Evolutionary conservation across 352 stramenopile species (phyloP).

Genomic region (Globisporangium mamillatum): DNA sequence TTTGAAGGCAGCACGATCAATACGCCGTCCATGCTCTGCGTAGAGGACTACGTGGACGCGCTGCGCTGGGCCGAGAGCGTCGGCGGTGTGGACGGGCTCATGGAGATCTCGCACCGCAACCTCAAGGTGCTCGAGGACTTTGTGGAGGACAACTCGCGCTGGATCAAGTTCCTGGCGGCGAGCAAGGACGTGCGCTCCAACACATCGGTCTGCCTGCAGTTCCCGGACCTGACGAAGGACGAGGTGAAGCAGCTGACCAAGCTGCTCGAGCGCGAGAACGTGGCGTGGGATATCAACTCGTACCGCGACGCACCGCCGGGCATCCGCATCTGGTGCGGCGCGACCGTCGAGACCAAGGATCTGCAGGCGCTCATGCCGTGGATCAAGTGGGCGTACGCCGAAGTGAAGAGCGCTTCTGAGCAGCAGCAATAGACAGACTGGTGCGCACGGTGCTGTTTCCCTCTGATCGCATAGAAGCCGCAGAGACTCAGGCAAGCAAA

Average conservation of each 20-base stretch:
- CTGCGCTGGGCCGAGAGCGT: constrained; percentile 95
- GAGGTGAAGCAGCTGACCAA: constrained; percentile 97
- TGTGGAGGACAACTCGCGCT: constrained; percentile 93
- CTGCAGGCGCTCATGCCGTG: constrained; percentile 97
- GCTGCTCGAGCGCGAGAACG: constrained; percentile 94
- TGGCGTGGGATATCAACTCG: constrained; percentile 97
- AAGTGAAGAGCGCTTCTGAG: constrained; percentile 66
- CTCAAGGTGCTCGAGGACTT: constrained; percentile 95
- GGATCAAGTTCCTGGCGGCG: constrained; percentile 97
- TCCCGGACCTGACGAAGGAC: constrained; percentile 90
- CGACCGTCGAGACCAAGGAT: constrained; percentile 98
- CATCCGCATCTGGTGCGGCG: constrained; percentile 98
- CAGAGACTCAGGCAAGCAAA: not conserved
- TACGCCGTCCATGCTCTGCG: constrained; percentile 98
- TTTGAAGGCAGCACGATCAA: constrained; percentile 99
- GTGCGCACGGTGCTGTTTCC: no score
- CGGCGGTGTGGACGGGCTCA: constrained; percentile 92
- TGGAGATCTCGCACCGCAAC: constrained; percentile 94
- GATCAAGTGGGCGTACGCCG: constrained; percentile 97
- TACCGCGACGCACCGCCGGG: constrained; percentile 98
- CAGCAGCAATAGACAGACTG: constrained; percentile 23
- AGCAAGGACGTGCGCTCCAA: constrained; percentile 92
- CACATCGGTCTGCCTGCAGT: constrained; percentile 96
- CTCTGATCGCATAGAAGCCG: not conserved
- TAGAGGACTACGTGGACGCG: constrained; percentile 99